Evolutionary conservation across 345 rosid genomes (phyloP), one percentile per base, ranked within the genome.

Genomic region (Linum lewisii): DNA sequence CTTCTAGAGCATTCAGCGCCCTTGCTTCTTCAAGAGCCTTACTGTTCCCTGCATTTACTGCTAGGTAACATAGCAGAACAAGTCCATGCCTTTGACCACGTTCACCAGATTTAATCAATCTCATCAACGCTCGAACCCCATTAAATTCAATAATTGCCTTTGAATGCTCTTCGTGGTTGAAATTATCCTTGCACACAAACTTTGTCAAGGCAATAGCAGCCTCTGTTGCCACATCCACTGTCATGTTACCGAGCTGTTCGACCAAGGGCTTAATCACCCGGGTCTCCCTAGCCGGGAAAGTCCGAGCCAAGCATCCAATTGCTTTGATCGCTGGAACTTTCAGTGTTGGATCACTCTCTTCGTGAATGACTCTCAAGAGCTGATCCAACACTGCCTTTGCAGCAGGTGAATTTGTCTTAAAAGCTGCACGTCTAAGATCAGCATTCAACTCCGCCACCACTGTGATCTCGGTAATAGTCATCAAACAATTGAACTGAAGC

Each of bases 351-450:
- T 64, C 55, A 11, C 11, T 68, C 65, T 75, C 81, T 62, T 75
- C 81, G 34, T 72, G 52, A 68, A 77, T 61, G 45, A 84, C 72
- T 66, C 78, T 77, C 64, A 84, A 71, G 24, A 84, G 78, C 69
- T 81, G 82, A 61, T 81, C 80, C 59, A 84, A 21, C 56, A 84
- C 69, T 0, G 82, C 84, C 73, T 73, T 84, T 29, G 86, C 90
- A 47, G 84, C 79, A 0, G 83, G 86, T n/a, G 65, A 75, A 75
- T 77, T 84, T 15, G 81, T 72, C 76, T 74, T 81, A 60, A 84
- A 84, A 57, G 81, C 78, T 5, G 78, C 75, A 14, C 81, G 79
- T 54, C 90, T 65, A 50, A 81, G 78, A 29, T 84, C 90, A 45
- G 77, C 25, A 70, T 79, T 66, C 9, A 21, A 51, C 61, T 81